Evolutionary conservation across 176 grass and related monocot species (phyloP), one percentile per base, ranked within the genome.

Genomic region (Poa annua): DNA sequence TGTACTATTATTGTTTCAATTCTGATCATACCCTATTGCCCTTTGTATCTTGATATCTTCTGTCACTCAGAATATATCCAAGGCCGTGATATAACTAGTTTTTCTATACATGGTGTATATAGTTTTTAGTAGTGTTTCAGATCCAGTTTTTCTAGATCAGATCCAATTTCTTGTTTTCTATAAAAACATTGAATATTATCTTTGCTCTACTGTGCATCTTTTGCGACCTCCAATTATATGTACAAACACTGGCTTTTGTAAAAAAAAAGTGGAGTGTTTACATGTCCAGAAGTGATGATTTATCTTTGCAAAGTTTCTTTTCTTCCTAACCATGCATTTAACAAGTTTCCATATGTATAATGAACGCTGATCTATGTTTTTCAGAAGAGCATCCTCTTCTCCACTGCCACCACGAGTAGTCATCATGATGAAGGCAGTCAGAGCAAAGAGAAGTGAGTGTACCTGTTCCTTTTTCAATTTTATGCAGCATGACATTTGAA

Each of bases 371-470:
- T 59, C 24, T 71, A 4, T 81, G 19, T 4, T 74, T 89, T 84
- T 84, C 71, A 89, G 90, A 89, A 80, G 45, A 77, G 49, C 59
- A 61, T 51, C 29, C 80, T 89, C 8, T 92, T 92, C 61, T 92
- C 87, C 45, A 92, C 87, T 1, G 25, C 80, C 34, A 16, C 86
- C 62, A 76, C 75, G n/a, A 78, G 36, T 60, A 22, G 77, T 76
- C 16, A 67, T 57, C 75, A 81, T 21, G 62, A 60, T 42, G 81
- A 81, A 56, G 51, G 26, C 25, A 66, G n/a, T 52, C 68, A 84
- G 29, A 5, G 83, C 20, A 92, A 86, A 55, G 87, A 89, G 9
- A 89, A 84, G 90, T 92, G 54, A 89, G 80, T 79, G 7, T 36
- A 55, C 79, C 10, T 53, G 0, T 29, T 22, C 67, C 60, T 41